A percentile compares a stretch with the other conserved stretches of the same genome.
These are phyloP conservation scores for Alternaria triticina DNA, from an alignment of 2,329 filamentous ascomycete genomes.

Conservation along the genomic window DNA sequence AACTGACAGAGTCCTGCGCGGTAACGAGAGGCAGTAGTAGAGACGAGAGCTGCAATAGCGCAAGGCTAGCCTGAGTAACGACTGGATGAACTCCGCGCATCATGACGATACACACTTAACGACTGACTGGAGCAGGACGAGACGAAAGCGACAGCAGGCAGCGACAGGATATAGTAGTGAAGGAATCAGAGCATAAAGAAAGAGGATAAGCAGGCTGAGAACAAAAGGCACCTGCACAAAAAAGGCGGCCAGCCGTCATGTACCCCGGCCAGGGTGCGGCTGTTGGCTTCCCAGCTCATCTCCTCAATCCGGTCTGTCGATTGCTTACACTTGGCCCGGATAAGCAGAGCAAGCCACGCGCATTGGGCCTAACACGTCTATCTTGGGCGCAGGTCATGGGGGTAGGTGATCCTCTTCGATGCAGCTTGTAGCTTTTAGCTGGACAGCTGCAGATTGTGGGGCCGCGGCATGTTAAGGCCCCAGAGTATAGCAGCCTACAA, in stretches of 20 bases:
- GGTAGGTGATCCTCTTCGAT: neutral
- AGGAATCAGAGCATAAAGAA: neutral
- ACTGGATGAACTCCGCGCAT: neutral
- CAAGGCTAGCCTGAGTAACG: neutral
- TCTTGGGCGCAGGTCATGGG: neutral
- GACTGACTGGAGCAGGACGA: neutral
- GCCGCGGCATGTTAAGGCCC: neutral
- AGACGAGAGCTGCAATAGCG: neutral
- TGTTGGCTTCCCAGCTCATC: neutral
- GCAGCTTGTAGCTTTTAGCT: neutral
- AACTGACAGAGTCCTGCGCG: slow-evolving; percentile 23
- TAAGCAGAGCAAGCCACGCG: neutral
- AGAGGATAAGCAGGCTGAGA: neutral
- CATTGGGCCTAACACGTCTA: neutral
- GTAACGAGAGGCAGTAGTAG: slow-evolving; percentile 1
- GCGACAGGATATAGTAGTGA: neutral
- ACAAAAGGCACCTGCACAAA: neutral
- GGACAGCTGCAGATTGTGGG: neutral
- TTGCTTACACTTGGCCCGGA: neutral
- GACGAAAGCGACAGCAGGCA: neutral
- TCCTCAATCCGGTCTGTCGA: neutral
- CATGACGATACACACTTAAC: neutral
- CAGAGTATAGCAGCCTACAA: neutral
- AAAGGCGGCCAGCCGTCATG: neutral
- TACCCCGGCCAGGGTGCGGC: neutral